Evolutionary conservation across 1,284 basidiomycete genomes (phyloP).

Genomic region (Singerocomus rubriflavus): DNA sequence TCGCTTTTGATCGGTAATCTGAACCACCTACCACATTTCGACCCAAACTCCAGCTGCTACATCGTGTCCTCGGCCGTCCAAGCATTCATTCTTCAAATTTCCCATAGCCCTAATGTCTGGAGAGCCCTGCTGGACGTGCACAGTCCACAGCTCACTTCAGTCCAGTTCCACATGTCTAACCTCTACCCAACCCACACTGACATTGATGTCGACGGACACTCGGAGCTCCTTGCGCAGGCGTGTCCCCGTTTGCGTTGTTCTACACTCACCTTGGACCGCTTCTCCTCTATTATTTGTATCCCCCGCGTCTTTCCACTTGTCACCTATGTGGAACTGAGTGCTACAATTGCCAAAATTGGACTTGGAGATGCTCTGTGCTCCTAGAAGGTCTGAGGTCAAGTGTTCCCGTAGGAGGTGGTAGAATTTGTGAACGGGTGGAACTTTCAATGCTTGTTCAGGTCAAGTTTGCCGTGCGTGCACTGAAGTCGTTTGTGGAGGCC

Average conservation of each 20-base stretch:
- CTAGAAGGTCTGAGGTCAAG: slow-evolving; percentile 13
- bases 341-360: slow-evolving; percentile 5
- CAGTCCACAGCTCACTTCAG: slow-evolving; percentile 17
- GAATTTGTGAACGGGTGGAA: slow-evolving; percentile 21
- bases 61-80: slow-evolving; percentile 12
- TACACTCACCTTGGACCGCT: slow-evolving; percentile 15
- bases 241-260: slow-evolving; percentile 24
- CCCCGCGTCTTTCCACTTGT: slow-evolving; percentile 17
- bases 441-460: slow-evolving; percentile 19
- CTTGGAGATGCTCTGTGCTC: slow-evolving; percentile 5
- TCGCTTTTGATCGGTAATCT: too few species aligned
- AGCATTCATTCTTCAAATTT: slow-evolving; percentile 17
- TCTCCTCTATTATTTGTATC: not conserved
- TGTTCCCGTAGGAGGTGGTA: slow-evolving; percentile 20
- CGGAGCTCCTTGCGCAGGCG: slow-evolving; percentile 10
- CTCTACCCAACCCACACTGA: too few species aligned
- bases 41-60: not conserved
- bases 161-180: slow-evolving; percentile 7
- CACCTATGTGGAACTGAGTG: slow-evolving; percentile 18
- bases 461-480: slow-evolving; percentile 7
- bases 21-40: not conserved
- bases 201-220: not conserved
- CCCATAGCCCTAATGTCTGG: slow-evolving; percentile 5
- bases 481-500: slow-evolving; percentile 8
- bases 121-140: slow-evolving; percentile 9